Percentiles rank a stretch among this genome's conserved stretches.
Conservation (phyloP, 257 asterid genomes). For the Solanum bulbocastanum region DNA sequence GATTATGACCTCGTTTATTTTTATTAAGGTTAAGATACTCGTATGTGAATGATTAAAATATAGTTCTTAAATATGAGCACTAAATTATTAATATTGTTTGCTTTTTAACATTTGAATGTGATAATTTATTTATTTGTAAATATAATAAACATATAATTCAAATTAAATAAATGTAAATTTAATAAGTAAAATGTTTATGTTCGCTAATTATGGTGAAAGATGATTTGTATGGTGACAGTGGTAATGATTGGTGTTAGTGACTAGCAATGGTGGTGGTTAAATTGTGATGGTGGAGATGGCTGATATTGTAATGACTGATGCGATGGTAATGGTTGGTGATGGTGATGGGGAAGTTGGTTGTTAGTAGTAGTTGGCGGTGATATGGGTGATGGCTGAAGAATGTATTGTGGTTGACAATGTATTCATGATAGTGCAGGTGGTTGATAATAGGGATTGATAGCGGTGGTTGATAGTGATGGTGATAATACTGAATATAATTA, state of each 20-base stretch:
- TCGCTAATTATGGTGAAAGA: background rate
- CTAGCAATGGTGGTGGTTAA: background rate
- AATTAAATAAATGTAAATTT: no score
- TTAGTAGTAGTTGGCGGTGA: background rate
- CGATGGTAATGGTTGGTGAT: background rate
- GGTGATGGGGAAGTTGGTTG: background rate
- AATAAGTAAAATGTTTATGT: no score
- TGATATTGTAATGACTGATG: no score
- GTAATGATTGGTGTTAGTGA: background rate
- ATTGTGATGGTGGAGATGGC: background rate
- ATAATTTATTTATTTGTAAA: no score
- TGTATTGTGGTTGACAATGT: background rate
- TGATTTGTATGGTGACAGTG: background rate
- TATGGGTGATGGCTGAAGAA: background rate
- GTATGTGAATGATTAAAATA: no score
- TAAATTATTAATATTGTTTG: no score
- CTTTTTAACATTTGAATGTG: no score
- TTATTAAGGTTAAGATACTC: no score
- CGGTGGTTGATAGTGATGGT: background rate
- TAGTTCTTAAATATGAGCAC: background rate
- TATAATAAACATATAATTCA: no score
- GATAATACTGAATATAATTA: background rate
- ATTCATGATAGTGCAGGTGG: background rate
- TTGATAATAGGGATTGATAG: background rate
- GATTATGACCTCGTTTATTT: background rate